Percentiles rank a stretch among this genome's conserved stretches.
Evolutionary conservation across 202 grass and related monocot genomes (phyloP).

Genomic region (Setaria viridis): DNA sequence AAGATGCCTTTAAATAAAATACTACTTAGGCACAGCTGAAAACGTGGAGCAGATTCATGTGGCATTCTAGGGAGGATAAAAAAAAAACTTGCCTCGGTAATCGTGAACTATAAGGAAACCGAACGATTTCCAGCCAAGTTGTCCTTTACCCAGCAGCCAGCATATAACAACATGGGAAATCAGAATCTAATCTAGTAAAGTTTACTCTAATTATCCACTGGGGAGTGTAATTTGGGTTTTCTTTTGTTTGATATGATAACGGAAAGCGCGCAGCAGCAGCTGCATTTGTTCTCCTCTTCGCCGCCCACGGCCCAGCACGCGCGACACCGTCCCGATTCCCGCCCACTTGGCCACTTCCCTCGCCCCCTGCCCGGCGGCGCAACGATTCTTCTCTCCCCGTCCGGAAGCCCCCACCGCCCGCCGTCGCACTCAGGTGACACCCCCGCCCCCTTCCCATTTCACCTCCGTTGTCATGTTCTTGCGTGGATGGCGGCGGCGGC

Average conservation of each 20-base stretch:
- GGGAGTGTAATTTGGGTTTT: not conserved
- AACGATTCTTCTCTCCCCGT: not conserved
- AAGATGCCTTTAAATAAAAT: not conserved
- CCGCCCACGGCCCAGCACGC: not conserved
- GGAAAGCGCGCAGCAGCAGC: slow-evolving; percentile 3
- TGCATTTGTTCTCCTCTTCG: slow-evolving; percentile 2
- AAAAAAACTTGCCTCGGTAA: no score
- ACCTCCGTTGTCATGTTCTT: not conserved
- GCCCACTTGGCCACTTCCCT: not conserved
- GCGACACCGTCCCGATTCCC: no score
- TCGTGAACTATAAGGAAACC: no score
- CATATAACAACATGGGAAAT: not conserved
- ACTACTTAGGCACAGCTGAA: not conserved
- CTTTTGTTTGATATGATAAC: not conserved
- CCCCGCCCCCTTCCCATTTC: not conserved
- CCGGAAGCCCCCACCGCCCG: not conserved
- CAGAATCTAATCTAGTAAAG: not conserved
- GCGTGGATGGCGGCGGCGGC: not conserved
- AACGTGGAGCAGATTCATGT: not conserved
- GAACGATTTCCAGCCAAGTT: not conserved
- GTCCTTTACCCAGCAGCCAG: not conserved
- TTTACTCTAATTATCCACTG: not conserved
- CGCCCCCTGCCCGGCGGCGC: not conserved
- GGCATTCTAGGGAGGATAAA: no score
- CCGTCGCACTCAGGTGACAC: slow-evolving; percentile 1